Base-by-base conservation (phyloP, 352 stramenopile species). In the Phytophthora ramorum region DNA sequence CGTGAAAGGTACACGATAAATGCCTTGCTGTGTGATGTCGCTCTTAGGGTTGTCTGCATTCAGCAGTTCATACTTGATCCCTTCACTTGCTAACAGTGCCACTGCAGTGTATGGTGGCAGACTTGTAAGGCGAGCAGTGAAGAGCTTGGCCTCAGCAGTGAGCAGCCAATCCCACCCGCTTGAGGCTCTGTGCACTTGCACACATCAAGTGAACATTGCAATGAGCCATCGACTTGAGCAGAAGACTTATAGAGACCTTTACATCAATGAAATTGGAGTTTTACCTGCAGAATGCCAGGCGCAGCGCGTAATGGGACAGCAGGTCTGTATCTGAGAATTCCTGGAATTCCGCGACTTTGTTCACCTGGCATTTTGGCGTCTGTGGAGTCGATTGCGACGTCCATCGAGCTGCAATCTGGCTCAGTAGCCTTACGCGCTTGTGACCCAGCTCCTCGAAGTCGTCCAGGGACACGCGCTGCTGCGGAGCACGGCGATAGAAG, bases 391-490 rank as follows among this genome's bases (percentile, higher is more conserved):
- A 43, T 2, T 44, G 16, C 8, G 22, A 28, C 30, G 30, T 49
- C 58, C 65, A 65, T 62, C 52, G 43, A 47, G 53, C 40, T 9
- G 19, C 6, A 13, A 86, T 24, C 30, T 58, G 51, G 8, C 54
- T 66, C n/a, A 95, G 60, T n/a, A 92, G 35, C 14, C 76, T 58
- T 6, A 91, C 14, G 8, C 97, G 76, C n/a, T 58, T 91, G 72
- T 28, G 98, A 66, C 10, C 93, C 75, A 68, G 87, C 86, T 34
- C 91, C 73, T 99, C 87, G 73, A 99, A 96, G 48, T 98, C 93
- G 46, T 99, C 96, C 45, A 99, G 77, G 51, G 81, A 87, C 45
- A 99, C 78, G 61, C 97, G 87, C 30, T 87, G 81, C 32, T 75
- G 77, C 10, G 97, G 97, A 40, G 94, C 75, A 20, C 81, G 58